Base-by-base conservation (phyloP, 129 eudicot species). In the Deinandra increscens region DNA sequence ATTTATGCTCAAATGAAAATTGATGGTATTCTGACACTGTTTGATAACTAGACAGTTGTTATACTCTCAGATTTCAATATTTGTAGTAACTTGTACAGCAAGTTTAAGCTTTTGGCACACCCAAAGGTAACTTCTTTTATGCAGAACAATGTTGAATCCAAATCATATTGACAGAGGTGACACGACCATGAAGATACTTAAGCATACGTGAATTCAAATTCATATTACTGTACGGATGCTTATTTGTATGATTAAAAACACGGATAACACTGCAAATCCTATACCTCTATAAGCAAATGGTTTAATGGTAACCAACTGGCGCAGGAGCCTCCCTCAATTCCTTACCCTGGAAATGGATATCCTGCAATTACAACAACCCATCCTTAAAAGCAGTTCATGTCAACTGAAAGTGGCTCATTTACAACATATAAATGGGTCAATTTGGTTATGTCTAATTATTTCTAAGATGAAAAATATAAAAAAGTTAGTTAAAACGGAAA, bases 271-370 rank as follows among this genome's bases (percentile, higher is more conserved):
- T 17, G 31, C 2, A 9, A 58, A 33, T 44, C 60, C 60, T 58
- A 20, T 45, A 33, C 20, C 59, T 75, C 42, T 45, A 36, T 20
- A 54, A 17, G 12, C 22, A 13, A 68, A 69, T 50, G 37, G 29
- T 60, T 73, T 68, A 91, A 50, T 85, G 98, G 74, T 93, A 93
- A 60, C 92, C 95, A 14, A 85, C 51, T 64, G 98, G 98, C 17
- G 97, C 98, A 37, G 97, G 87, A 58, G 96, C 91, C 26, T 93
- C 96, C 72, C 84, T 81, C 79, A 93, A 69, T 71, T 89, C 84
- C 81, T 87, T 93, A 31, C 99, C 99, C 80, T 89, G 91, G 77
- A 60, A 93, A 73, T 93, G 96, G 37, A 93, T 83, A 70, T 93
- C 98, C 98, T 92, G 96, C 79, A 81, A 62, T 26, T 26, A 26